These are phyloP conservation scores for Harrya chromipes DNA, from an alignment of 768 basidiomycete species.

Conservation along the genomic window DNA sequence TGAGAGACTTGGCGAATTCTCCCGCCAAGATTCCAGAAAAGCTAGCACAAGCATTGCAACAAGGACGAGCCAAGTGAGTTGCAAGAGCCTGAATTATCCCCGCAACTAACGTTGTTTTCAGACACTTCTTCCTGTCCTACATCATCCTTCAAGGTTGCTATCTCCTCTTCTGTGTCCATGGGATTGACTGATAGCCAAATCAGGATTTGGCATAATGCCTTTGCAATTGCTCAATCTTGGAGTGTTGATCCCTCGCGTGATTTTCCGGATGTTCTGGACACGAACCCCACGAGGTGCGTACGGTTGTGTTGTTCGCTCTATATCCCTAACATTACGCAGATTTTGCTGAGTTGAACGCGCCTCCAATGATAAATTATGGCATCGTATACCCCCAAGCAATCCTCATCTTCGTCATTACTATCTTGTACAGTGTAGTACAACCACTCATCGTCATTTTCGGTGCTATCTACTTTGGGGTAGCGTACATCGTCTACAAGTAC, in stretches of 20 bases:
- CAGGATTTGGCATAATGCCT: conserved; percentile 92
- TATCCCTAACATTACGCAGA: conserved; percentile 47
- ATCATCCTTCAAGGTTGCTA: conserved; percentile 74
- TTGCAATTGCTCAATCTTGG: conserved; percentile 92
- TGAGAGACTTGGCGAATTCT: conserved; percentile 88
- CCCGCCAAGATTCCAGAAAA: conserved; percentile 95
- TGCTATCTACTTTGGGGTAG: conserved; percentile 93
- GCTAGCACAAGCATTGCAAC: conserved; percentile 78
- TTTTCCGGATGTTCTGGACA: conserved; percentile 74
- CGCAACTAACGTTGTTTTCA: conserved; percentile 21
- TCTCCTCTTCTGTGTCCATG: neutral
- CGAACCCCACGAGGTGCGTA: conserved; percentile 83
- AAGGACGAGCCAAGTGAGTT: conserved; percentile 63
- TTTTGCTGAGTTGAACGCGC: conserved; percentile 93
- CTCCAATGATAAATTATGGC: conserved; percentile 98
- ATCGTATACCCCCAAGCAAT: conserved; percentile 96
- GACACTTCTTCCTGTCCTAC: conserved; percentile 83
- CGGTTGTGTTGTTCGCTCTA: neutral
- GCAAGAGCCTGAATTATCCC: conserved; percentile 7
- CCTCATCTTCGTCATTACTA: conserved; percentile 90
- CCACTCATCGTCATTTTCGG: conserved; percentile 95
- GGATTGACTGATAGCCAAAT: conserved; percentile 3
- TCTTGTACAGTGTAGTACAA: conserved; percentile 94
- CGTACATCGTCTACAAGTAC: conserved; percentile 97
- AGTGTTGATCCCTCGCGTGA: conserved; percentile 73